Base-by-base conservation (phyloP, 305 asterid species). In the Caryopteris hybrid region DNA sequence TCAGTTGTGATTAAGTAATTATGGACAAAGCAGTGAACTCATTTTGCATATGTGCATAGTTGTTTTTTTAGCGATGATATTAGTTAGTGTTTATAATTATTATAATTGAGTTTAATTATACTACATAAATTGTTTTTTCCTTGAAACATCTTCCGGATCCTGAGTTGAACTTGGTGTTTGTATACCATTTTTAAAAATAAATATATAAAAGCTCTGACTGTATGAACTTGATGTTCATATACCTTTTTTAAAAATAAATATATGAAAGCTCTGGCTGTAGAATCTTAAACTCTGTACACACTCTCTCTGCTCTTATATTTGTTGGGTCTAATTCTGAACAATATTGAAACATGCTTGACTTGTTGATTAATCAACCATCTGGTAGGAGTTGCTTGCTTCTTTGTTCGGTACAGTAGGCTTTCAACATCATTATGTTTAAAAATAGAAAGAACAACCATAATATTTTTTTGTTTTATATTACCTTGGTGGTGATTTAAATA, bases 381-480 rank as follows among this genome's bases (percentile, higher is more conserved):
- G 46, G 33, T 39, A 47, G 36, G 18, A 31, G 57, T 53, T 55
- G n/a, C 8, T 52, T 41, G 17, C 36, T 41, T 39, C 38, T 18
- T 61, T 14, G 52, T 68, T 27, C 41, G 54, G 56, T 5, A 23
- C 14, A 57, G 17, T 46, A 6, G 34, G 66, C 31, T 63, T 10
- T 41, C 5, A 25, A 13, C 12, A 38, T 18, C 63, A 6, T 73
- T 66, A 1, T 18, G 31, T 22, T 60, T 13, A 60, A 10, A n/a
- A 41, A 41, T 8, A 33, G 38, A 21, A 51, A 60, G 59, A 52
- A 27, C 58, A 17, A 41, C 13, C 23, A 7, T 31, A 61, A 38
- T 62, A 47, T 54, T 66, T 25, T 65, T 46, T 9, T 61, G 22
- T n/a, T 55, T 22, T 64, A 6, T 76, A 58, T 64, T 11, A 47